These are phyloP conservation scores for Rhododendron kiyosumense DNA, from an alignment of 148 eudicot species.

Conservation along the genomic window DNA sequence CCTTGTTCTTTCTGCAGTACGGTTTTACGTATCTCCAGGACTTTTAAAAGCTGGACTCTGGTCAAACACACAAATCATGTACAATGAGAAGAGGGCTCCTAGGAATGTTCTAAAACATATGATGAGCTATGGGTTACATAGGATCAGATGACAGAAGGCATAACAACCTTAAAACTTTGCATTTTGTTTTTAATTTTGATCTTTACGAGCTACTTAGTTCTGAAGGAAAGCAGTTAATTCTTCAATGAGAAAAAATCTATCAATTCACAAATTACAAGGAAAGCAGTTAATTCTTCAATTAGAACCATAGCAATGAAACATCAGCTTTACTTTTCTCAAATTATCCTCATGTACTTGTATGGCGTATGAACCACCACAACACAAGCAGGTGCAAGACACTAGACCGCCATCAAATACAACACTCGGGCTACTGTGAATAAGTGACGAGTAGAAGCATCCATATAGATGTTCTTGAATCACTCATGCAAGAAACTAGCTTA, in stretches of 20 bases:
- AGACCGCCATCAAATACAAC: neutral
- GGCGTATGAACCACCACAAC: neutral
- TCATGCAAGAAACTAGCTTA: neutral
- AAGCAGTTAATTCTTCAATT: neutral
- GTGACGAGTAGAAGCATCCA: neutral
- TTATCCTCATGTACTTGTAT: neutral
- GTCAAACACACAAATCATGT: slow-evolving; percentile 20
- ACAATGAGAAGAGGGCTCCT: neutral
- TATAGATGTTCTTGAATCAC: neutral
- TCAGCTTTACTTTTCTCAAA: neutral
- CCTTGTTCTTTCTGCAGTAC: slow-evolving; percentile 94
- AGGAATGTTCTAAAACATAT: neutral
- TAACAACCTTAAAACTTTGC: neutral
- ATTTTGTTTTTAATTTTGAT: neutral
- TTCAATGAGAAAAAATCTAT: neutral
- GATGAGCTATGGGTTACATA: neutral
- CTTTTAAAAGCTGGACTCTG: slow-evolving; percentile 81
- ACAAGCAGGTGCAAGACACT: neutral
- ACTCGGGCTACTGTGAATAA: neutral
- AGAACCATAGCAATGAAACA: neutral
- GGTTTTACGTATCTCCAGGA: slow-evolving; percentile 80
- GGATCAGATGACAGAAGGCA: neutral
- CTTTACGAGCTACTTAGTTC: neutral
- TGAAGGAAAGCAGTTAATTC: neutral
- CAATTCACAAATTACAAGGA: neutral